These are phyloP conservation scores for Ustulina deusta DNA, from an alignment of 2,329 filamentous ascomycete genomes.

Conservation along the genomic window DNA sequence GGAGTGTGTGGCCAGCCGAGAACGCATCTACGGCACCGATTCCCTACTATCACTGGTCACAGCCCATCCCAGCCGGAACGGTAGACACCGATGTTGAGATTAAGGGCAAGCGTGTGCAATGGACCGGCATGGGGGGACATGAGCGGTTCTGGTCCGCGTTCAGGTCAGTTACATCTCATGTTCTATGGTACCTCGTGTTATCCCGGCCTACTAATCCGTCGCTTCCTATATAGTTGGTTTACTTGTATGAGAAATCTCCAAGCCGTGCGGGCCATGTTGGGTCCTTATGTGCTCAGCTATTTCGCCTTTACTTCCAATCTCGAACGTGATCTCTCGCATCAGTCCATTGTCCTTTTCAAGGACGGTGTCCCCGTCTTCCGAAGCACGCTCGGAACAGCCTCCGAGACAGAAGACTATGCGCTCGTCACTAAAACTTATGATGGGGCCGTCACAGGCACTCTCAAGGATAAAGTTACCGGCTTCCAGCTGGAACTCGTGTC, in stretches of 20 bases:
- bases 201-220: background rate
- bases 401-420: conserved; percentile 35
- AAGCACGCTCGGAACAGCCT: conserved; percentile 12
- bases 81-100: conserved; percentile 28
- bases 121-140: conserved; percentile 35
- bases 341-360: conserved; percentile 34
- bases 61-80: conserved; percentile 36
- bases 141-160: conserved; percentile 39
- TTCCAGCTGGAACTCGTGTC: conserved; percentile 36
- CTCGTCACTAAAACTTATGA: conserved; percentile 36
- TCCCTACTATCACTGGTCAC: conserved; percentile 33
- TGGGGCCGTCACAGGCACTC: conserved; percentile 34
- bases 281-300: conserved; percentile 33
- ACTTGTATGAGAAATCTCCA: conserved; percentile 33
- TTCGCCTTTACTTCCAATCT: conserved; percentile 33
- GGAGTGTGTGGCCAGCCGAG: conserved; percentile 29
- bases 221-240: conserved; percentile 30
- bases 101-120: conserved; percentile 21
- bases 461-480: conserved; percentile 39
- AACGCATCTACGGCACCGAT: conserved; percentile 30
- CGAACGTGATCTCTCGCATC: conserved; percentile 5
- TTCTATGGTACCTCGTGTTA: background rate
- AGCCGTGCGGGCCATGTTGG: conserved; percentile 29
- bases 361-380: conserved; percentile 31
- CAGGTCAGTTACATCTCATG: conserved; percentile 23